Evolutionary conservation across 164 flowering plant genomes (phyloP).

Genomic region (Paratinospora sagittata): DNA sequence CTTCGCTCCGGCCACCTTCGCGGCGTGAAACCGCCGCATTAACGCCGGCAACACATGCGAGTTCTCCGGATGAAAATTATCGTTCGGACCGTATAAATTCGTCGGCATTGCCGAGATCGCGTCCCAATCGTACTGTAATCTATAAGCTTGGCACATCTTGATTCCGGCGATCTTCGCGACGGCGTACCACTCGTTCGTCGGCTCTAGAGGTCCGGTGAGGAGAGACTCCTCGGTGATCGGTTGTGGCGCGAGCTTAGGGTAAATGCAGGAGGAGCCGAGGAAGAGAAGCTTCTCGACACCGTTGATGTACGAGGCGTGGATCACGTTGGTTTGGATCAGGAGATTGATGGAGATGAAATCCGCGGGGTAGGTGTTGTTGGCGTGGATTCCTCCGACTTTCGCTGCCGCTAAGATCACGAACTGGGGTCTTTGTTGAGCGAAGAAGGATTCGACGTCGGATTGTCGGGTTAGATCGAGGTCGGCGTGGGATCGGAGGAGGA

Average conservation of each 20-base stretch:
- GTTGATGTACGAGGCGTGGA: slow-evolving; percentile 50
- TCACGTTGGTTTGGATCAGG: slow-evolving; percentile 88
- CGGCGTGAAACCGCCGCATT: slow-evolving; percentile 86
- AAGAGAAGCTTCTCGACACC: slow-evolving; percentile 70
- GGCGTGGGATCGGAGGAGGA: slow-evolving; percentile 60
- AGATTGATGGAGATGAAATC: slow-evolving; percentile 83
- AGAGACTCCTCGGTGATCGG: slow-evolving; percentile 74
- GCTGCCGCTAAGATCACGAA: slow-evolving; percentile 86
- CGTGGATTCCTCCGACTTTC: slow-evolving; percentile 95
- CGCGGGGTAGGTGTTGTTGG: slow-evolving; percentile 87
- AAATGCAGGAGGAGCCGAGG: slow-evolving; percentile 87
- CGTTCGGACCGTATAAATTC: slow-evolving; percentile 78
- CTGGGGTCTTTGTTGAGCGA: slow-evolving; percentile 53
- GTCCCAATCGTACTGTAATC: slow-evolving; percentile 60
- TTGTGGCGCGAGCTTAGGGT: slow-evolving; percentile 87
- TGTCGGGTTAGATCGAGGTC: slow-evolving; percentile 85
- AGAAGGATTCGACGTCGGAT: slow-evolving; percentile 72
- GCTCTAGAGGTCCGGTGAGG: slow-evolving; percentile 80
- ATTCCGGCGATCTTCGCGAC: slow-evolving; percentile 90
- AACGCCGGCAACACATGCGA: slow-evolving; percentile 91
- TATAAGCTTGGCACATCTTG: slow-evolving; percentile 82
- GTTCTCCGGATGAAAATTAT: slow-evolving; percentile 88
- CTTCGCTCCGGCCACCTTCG: slow-evolving; percentile 53
- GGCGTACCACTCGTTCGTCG: slow-evolving; percentile 93
- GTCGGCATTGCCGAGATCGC: slow-evolving; percentile 90